Evolutionary conservation across 2,329 filamentous ascomycete genomes (phyloP).

Genomic region (Alternaria triticina): DNA sequence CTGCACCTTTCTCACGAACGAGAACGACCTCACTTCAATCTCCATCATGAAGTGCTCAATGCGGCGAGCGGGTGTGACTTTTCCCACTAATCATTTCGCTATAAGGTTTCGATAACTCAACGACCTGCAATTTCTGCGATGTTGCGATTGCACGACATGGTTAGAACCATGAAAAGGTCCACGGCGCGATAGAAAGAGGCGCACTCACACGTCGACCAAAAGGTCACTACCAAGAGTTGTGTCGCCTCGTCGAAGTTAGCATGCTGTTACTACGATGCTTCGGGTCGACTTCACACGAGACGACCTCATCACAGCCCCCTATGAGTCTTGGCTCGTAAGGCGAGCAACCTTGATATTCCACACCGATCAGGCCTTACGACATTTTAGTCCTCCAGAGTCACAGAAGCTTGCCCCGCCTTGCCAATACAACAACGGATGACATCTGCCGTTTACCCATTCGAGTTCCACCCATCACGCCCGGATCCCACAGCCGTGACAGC

Average conservation of each 20-base stretch:
- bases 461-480: not conserved
- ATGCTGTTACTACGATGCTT: not conserved
- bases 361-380: not conserved
- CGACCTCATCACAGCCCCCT: not conserved
- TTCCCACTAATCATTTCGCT: not conserved
- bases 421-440: not conserved
- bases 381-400: not conserved
- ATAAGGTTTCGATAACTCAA: not conserved
- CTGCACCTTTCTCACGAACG: not conserved
- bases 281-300: accelerated
- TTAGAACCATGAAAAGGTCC: not conserved
- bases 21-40: not conserved
- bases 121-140: not conserved
- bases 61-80: not conserved
- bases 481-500: not conserved
- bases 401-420: not conserved
- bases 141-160: accelerated
- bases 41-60: not conserved
- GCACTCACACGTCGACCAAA: not conserved
- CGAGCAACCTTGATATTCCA: not conserved
- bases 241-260: not conserved
- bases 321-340: not conserved
- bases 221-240: not conserved
- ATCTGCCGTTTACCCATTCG: not conserved
- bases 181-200: not conserved